These are phyloP conservation scores for Pyricularia pennisetigena DNA, from an alignment of 2,329 filamentous ascomycete species.

Conservation along the genomic window DNA sequence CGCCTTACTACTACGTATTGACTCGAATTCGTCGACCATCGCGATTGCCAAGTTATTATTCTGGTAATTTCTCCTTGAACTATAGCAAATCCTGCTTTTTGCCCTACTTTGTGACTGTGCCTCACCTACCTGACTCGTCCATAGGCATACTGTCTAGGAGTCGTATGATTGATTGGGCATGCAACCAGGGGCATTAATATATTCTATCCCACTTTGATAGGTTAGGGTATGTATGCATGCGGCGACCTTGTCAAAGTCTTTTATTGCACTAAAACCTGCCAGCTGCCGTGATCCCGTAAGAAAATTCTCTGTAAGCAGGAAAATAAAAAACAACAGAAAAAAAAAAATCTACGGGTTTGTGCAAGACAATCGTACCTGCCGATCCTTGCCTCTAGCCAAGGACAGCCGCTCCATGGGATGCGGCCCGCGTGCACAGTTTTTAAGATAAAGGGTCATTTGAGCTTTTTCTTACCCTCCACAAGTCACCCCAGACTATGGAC, in stretches of 20 bases:
- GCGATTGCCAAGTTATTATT: neutral
- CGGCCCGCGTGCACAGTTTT: too few species aligned
- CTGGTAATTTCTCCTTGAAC: neutral
- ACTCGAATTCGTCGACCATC: neutral
- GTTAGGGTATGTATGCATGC: neutral
- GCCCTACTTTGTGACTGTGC: neutral
- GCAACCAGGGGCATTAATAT: neutral
- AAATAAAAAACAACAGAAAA: too few species aligned
- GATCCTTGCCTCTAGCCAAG: neutral
- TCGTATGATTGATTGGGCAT: neutral
- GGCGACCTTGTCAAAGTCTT: neutral
- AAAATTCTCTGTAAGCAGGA: neutral
- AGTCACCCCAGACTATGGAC: neutral
- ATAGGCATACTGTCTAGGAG: neutral
- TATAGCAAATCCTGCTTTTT: neutral
- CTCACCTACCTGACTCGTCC: neutral
- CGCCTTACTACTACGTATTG: neutral
- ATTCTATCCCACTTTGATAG: neutral
- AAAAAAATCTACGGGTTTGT: neutral
- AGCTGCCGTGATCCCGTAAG: neutral
- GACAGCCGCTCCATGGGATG: neutral
- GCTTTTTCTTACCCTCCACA: neutral
- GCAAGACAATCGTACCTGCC: neutral
- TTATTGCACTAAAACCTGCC: neutral
- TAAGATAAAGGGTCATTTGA: neutral